Base-by-base conservation (phyloP, 306 rosid genomes). In the Senna siamea region DNA sequence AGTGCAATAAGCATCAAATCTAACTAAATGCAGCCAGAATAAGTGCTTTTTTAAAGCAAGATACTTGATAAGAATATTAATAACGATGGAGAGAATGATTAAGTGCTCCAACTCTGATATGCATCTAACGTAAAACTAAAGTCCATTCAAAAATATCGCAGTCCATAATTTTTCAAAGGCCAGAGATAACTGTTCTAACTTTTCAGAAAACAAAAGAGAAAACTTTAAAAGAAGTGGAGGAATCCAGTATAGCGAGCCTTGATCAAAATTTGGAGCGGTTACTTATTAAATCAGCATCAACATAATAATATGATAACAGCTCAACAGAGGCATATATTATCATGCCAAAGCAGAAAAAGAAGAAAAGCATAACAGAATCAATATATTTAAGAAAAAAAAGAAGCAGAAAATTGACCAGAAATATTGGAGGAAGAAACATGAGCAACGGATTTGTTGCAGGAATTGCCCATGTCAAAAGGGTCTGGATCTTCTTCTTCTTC, bases 351-450 rank as follows among this genome's bases (percentile, higher is more conserved):
- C 40, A 18, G 28, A 26, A 26, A 26, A 40, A 40, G 32, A 50
- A 17, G 32, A 50, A 17, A 19, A 32, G 0, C 7, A 14, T n/a
- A 37, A 4, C 2, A 2, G 4, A 11, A 53, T n/a, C 30, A 0
- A 14, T 28, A 43, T 19, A 32, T 47, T 34, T 4, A 38, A 43
- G 73, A 53, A 5, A 53, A 43, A 3, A 38, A 38, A 38, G 9
- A 2, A 32, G 15, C 14, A 55, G 63, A 57, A 60, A 40, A 70
- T 54, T 51, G 6, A 82, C 92, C 88, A 71, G 81, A 9, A 76
- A 89, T 46, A 75, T 64, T 86, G 79, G 75, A 72, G 20, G 98
- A 90, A 75, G 97, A 90, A 5, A 85, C 93, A 80, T 90, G 93
- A 78, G 92, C 96, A 60, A 89, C 87, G 0, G 96, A 85, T 73